Evolutionary conservation across 345 rosid species (phyloP), one percentile per base, ranked within the genome.

Genomic region (Stellera chamaejasme): DNA sequence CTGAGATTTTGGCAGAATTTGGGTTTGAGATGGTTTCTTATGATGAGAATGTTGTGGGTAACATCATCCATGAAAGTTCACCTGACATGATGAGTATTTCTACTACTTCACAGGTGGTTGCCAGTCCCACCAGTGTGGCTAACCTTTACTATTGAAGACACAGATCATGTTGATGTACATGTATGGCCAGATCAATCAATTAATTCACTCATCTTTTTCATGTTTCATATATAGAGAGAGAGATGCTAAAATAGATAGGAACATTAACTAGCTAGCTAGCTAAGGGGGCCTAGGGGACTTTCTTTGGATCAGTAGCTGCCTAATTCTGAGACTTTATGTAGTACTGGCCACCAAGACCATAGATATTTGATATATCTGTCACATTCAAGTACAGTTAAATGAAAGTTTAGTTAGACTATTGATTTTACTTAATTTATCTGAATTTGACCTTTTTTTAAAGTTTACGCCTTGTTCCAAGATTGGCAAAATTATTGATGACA

Each of bases 11-110:
- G 50, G 39, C 58, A 43, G 72, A 69, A 27, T 54, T 59, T 16
- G 51, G 69, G 44, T 69, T 53, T 16, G 81, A 60, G 62, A 19
- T 19, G 23, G 39, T 11, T 48, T 44, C 55, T 50, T 60, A 55
- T 6, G 73, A 73, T 11, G 64, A 16, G 53, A 53, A 52, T 25
- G 49, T 26, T 7, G 45, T 27, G 32, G 52, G 27, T 63, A 50
- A 56, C 13, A 62, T 46, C 63, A 69, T 56, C 50, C 61, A 39
- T 32, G 63, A 48, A 48, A 46, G 41, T 53, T 48, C 53, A 42
- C 60, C 19, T 28, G 69, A 69, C 47, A 54, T 64, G 15, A 62
- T 61, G 45, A 32, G 39, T 4, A 5, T 8, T 32, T 32, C 23
- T 19, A 19, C 23, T 19, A 19, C 39, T 32, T 56, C 59, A 41